A percentile compares a stretch with the other conserved stretches of the same genome.
Evolutionary conservation across 805 yeast genomes (phyloP).

Genomic region (Candida coquimbonensis): DNA sequence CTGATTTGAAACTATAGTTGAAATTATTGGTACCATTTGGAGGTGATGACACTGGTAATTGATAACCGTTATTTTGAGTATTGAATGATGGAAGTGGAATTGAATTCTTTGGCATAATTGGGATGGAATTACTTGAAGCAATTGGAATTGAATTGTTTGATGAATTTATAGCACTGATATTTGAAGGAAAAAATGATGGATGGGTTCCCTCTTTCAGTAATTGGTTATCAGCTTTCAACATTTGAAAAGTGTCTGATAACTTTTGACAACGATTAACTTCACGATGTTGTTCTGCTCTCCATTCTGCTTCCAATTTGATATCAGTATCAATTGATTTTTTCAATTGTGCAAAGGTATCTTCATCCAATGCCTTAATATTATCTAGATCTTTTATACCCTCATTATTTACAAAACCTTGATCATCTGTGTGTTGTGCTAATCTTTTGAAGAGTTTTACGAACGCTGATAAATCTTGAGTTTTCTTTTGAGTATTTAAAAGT

Average conservation of each 20-base stretch:
- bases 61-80: background rate
- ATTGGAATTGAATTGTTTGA: background rate
- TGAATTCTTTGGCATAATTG: background rate
- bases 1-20: constrained; percentile 3
- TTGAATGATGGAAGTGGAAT: constrained; percentile 1
- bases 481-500: constrained; percentile 10
- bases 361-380: constrained; percentile 13
- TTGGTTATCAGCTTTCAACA: constrained; percentile 10
- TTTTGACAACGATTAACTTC: constrained; percentile 27
- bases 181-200: background rate
- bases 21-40: constrained; percentile 1
- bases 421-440: constrained; percentile 14
- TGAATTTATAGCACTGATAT: constrained; percentile 6
- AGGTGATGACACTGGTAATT: constrained; percentile 3
- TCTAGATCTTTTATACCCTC: constrained; percentile 19
- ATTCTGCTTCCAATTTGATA: constrained; percentile 29
- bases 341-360: constrained; percentile 12
- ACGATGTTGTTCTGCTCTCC: constrained; percentile 33
- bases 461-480: constrained; percentile 10
- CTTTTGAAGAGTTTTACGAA: constrained; percentile 12
- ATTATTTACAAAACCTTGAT: constrained; percentile 16
- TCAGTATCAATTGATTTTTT: constrained; percentile 26
- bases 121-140: background rate
- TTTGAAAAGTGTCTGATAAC: constrained; percentile 17
- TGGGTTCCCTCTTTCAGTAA: constrained; percentile 8